Evolutionary conservation across 352 stramenopile genomes (phyloP).

Genomic region (Pythium dissimile): DNA sequence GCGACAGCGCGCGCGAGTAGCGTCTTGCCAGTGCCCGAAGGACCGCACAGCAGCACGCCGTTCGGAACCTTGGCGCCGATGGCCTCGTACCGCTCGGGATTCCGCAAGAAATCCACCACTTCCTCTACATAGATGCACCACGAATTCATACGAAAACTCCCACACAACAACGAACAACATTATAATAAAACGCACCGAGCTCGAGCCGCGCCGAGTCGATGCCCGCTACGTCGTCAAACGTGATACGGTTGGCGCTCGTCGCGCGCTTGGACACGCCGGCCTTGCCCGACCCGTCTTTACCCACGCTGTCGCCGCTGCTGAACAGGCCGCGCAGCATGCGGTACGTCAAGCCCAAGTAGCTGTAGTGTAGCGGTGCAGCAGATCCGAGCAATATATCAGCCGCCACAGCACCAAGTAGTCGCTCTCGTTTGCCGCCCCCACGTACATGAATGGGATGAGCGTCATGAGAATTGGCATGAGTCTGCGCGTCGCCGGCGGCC

Average conservation of each 20-base stretch:
- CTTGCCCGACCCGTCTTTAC: conserved; percentile 67
- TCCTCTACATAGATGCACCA: conserved; percentile 61
- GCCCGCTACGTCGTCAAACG: conserved; percentile 92
- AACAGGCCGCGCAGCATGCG: conserved; percentile 77
- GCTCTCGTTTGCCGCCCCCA: neutral
- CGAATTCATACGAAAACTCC: too few relatives aligned
- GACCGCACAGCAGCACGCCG: conserved; percentile 92
- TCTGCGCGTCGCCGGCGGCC: conserved; percentile 37
- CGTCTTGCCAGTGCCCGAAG: conserved; percentile 94
- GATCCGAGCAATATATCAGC: neutral
- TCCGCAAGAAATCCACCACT: conserved; percentile 95
- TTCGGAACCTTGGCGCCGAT: conserved; percentile 93
- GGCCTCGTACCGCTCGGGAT: conserved; percentile 88
- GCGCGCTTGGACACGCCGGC: conserved; percentile 30
- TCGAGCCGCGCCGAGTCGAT: conserved; percentile 94
- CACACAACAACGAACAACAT: neutral
- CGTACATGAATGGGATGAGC: conserved; percentile 69
- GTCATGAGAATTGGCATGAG: conserved; percentile 59
- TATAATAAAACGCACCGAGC: conserved; percentile 39
- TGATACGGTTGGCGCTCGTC: conserved; percentile 40
- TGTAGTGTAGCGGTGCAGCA: too few relatives aligned
- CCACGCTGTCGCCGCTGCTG: conserved; percentile 39
- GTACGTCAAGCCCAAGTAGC: conserved; percentile 83
- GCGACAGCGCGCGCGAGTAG: conserved; percentile 91
- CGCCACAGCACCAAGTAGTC: neutral